Conservation (phyloP, 257 asterid species). For the Scutellaria barbata region DNA sequence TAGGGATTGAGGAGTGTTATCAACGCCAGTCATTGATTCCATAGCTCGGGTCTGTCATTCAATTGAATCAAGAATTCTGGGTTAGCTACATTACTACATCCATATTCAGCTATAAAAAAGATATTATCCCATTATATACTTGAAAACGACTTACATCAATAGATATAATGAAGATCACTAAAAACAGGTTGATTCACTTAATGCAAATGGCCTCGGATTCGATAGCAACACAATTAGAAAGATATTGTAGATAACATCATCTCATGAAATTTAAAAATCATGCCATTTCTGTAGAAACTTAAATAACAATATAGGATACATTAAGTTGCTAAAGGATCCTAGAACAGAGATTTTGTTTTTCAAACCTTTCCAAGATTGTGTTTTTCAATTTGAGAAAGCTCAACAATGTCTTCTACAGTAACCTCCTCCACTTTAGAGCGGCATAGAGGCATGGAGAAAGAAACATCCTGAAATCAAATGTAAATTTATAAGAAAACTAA, state of each 20-base stretch:
- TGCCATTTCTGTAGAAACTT: background rate
- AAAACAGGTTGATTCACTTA: constrained; percentile 4
- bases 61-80: constrained; percentile 27
- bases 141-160: constrained; percentile 8
- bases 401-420: constrained; percentile 77
- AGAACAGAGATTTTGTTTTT: background rate
- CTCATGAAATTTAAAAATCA: constrained; percentile 2
- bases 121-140: background rate
- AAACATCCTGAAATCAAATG: constrained; percentile 62
- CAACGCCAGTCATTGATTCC: constrained; percentile 60
- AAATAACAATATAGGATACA: background rate
- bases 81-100: constrained; percentile 20
- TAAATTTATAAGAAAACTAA: constrained; percentile 31
- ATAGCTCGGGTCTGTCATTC: constrained; percentile 61
- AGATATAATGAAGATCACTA: constrained; percentile 16
- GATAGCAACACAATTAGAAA: constrained; percentile 7
- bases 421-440: constrained; percentile 75
- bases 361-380: constrained; percentile 80
- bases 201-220: background rate
- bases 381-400: constrained; percentile 77
- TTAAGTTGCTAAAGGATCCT: constrained; percentile 3
- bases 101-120: constrained; percentile 31
- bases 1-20: constrained; percentile 79
- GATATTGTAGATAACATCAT: background rate
- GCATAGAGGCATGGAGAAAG: constrained; percentile 91